Evolutionary conservation across 2,329 filamentous ascomycete species (phyloP).

Genomic region (Xylaria arbuscula): DNA sequence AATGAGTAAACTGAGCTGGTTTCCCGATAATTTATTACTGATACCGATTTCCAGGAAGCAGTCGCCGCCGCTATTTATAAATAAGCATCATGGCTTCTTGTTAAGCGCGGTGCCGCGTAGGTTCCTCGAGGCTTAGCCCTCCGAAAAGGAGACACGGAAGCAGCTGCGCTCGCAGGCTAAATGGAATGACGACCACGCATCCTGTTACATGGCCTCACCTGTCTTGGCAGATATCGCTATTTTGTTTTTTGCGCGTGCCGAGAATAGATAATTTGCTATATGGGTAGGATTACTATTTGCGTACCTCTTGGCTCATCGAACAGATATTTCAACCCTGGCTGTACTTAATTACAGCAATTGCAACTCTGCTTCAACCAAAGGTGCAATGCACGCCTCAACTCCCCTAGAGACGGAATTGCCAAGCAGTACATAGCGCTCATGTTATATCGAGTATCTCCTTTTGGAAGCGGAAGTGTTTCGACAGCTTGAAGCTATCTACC

Average conservation of each 20-base stretch:
- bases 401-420: background rate
- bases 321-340: constrained; percentile 6
- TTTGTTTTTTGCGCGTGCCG: constrained; percentile 6
- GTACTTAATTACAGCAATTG: constrained; percentile 24
- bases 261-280: constrained; percentile 22
- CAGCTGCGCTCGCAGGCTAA: constrained; percentile 35
- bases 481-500: constrained; percentile 12
- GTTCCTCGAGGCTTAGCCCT: constrained; percentile 14
- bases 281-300: constrained; percentile 1
- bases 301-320: background rate
- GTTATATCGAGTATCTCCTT: constrained; percentile 3
- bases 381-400: background rate
- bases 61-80: constrained; percentile 26
- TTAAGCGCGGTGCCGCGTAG: background rate
- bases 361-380: constrained; percentile 7
- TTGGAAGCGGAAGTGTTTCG: constrained; percentile 27
- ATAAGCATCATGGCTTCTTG: constrained; percentile 13
- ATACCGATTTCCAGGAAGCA: constrained; percentile 17
- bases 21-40: constrained; percentile 28
- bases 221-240: constrained; percentile 31
- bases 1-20: constrained; percentile 24
- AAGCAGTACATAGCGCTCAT: background rate
- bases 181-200: constrained; percentile 25
- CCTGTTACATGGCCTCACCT: constrained; percentile 9
- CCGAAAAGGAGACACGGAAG: constrained; percentile 34